A percentile compares a stretch with the other conserved stretches of the same genome.
Conservation (phyloP, 2,329 filamentous ascomycete species). For the Xylariaceae sp. region DNA sequence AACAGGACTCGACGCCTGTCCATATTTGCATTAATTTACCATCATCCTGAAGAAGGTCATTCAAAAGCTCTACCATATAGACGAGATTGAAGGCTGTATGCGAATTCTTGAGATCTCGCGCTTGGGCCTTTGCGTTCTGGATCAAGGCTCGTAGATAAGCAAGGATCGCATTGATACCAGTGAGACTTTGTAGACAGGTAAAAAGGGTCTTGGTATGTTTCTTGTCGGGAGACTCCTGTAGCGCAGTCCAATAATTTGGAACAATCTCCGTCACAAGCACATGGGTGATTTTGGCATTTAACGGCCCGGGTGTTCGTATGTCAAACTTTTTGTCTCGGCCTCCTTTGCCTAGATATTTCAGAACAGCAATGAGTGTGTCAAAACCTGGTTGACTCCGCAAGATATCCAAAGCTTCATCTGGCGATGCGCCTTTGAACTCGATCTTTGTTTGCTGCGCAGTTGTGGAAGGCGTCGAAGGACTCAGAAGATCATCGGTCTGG, state of each 20-base stretch:
- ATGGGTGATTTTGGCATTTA: slow-evolving; percentile 72
- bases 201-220: slow-evolving; percentile 53
- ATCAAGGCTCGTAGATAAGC: slow-evolving; percentile 65
- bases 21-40: slow-evolving; percentile 25
- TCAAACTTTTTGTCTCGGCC: slow-evolving; percentile 42
- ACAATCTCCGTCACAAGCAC: slow-evolving; percentile 70
- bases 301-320: slow-evolving; percentile 61
- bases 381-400: slow-evolving; percentile 63
- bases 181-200: slow-evolving; percentile 66
- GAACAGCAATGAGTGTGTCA: slow-evolving; percentile 49
- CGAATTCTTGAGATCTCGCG: slow-evolving; percentile 38
- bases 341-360: slow-evolving; percentile 50
- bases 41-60: slow-evolving; percentile 39
- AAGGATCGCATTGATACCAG: slow-evolving; percentile 74
- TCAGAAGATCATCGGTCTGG: slow-evolving; percentile 38
- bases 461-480: slow-evolving; percentile 31
- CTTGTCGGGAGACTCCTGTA: slow-evolving; percentile 47
- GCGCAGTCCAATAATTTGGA: slow-evolving; percentile 75
- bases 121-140: slow-evolving; percentile 44
- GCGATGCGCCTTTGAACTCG: slow-evolving; percentile 29
- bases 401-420: slow-evolving; percentile 55
- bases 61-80: slow-evolving; percentile 44
- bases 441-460: slow-evolving; percentile 14
- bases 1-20: slow-evolving; percentile 15
- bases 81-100: slow-evolving; percentile 44